Percentiles rank a stretch among this genome's conserved stretches.
phyloP scores from a whole-genome alignment of 2,329 filamentous ascomycete species.

The Cordyceps tenuipes region DNA sequence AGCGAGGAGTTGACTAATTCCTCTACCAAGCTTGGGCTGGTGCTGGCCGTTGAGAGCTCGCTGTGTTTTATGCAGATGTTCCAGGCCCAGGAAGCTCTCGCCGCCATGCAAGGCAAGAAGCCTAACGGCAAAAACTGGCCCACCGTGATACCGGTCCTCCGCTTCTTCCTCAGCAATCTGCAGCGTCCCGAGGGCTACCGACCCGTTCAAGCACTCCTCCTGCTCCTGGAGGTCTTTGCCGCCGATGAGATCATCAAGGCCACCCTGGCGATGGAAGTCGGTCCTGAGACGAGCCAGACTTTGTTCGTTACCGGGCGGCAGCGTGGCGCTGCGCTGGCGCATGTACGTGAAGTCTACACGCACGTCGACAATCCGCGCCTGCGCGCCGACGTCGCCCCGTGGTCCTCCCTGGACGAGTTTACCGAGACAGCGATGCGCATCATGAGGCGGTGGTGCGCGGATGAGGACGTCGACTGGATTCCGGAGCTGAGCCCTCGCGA shows the following conservation, averaged over 20 bases:
- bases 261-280: constrained; percentile 18
- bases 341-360: constrained; percentile 24
- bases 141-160: constrained; percentile 37
- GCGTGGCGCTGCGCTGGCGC: constrained; percentile 21
- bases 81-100: constrained; percentile 35
- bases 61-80: constrained; percentile 47
- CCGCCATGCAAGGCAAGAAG: constrained; percentile 32
- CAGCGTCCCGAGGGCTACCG: constrained; percentile 26
- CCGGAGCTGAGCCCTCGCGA: constrained; percentile 24
- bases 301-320: constrained; percentile 21
- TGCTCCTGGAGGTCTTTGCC: constrained; percentile 36
- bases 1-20: constrained; percentile 24
- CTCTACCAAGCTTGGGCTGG: constrained; percentile 34
- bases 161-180: constrained; percentile 31
- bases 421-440: constrained; percentile 30
- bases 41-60: constrained; percentile 40
- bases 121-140: constrained; percentile 35
- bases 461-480: constrained; percentile 39
- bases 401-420: constrained; percentile 38
- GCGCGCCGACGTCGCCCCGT: constrained; percentile 29
- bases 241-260: constrained; percentile 38
- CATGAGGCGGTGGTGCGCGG: constrained; percentile 35
- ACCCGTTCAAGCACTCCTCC: constrained; percentile 33
- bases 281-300: constrained; percentile 14
- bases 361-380: constrained; percentile 22